Conservation (phyloP, 1,284 basidiomycete genomes). For the Volvariella surrecta region DNA sequence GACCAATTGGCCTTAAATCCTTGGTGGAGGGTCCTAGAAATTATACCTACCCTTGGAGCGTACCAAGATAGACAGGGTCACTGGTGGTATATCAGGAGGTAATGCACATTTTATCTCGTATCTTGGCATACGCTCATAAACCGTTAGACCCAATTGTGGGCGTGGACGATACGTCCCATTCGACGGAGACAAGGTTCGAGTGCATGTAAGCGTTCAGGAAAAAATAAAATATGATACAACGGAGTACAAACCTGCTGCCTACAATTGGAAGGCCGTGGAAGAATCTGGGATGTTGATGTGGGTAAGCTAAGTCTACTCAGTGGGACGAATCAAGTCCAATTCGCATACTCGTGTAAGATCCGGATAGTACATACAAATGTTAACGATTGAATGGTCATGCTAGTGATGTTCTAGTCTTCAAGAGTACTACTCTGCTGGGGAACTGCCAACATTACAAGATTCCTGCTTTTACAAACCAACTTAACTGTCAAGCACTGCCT, state of each 20-base stretch:
- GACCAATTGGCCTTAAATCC: conserved; percentile 13
- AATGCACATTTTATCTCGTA: conserved; percentile 4
- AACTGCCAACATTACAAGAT: too few species aligned
- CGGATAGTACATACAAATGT: too few species aligned
- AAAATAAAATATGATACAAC: conserved; percentile 11
- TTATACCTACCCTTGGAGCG: conserved; percentile 15
- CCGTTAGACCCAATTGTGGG: conserved; percentile 16
- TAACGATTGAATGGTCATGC: too few species aligned
- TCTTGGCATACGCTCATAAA: neutral
- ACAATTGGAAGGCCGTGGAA: conserved; percentile 13
- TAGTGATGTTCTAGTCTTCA: too few species aligned
- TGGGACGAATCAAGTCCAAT: too few species aligned
- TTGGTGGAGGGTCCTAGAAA: conserved; percentile 17
- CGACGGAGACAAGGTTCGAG: conserved; percentile 12
- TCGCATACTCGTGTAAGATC: too few species aligned
- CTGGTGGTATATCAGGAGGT: conserved; percentile 17
- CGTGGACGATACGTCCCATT: conserved; percentile 18
- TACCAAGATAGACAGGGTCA: conserved; percentile 15
- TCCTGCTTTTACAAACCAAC: too few species aligned
- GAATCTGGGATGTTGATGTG: conserved; percentile 12
- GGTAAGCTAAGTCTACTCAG: conserved; percentile 3
- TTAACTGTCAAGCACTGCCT: too few species aligned
- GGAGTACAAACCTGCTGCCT: conserved; percentile 13
- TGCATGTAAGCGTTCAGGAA: conserved; percentile 14
- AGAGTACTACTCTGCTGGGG: too few species aligned